Base-by-base conservation (phyloP, 257 asterid genomes). In the Przewalskia tangutica region DNA sequence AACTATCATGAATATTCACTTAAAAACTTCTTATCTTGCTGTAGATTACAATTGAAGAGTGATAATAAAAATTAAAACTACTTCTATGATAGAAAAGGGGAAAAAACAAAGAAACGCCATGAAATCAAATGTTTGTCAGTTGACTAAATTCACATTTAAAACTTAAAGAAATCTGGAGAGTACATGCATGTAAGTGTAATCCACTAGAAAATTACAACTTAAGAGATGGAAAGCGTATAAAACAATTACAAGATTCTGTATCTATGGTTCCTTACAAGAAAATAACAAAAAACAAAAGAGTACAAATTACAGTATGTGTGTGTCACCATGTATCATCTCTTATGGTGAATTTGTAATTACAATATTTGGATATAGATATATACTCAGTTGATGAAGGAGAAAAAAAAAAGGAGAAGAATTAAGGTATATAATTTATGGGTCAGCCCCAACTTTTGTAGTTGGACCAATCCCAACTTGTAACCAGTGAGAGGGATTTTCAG, bases 391-490 rank as follows among this genome's bases (percentile, higher is more conserved):
- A 56, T 8, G 23, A 16, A 56, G 42, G 42, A 17, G 10, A n/a
- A 17, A 56, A 12, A 27, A 27, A 27, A 56, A 53, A 56, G 18
- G 6, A 56, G 17, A 17, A 18, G 4, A 6, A 56, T 5, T 17
- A 17, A 17, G 17, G 12, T 70, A 7, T 70, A 46, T 48, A 48
- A 75, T 8, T 85, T 82, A 87, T 36, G 84, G 75, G 62, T 87
- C 84, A 42, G 88, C 81, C 1, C 87, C 77, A 38, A 89, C 86
- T 17, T 88, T 87, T 70, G 90, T 59, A 7, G 93, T 86, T 16
- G 98, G 81, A 10, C 95, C 93, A 87, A 95, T 89, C 81, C 98
- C 98, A 17, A 95, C 98, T 84, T 95, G 97, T 79, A 95, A 88
- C 97, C 98, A 95, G 8, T 88, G 91, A 8, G 95, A 91, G 1